Evolutionary conservation across 257 asterid genomes (phyloP).

Genomic region (Solanum chilense): DNA sequence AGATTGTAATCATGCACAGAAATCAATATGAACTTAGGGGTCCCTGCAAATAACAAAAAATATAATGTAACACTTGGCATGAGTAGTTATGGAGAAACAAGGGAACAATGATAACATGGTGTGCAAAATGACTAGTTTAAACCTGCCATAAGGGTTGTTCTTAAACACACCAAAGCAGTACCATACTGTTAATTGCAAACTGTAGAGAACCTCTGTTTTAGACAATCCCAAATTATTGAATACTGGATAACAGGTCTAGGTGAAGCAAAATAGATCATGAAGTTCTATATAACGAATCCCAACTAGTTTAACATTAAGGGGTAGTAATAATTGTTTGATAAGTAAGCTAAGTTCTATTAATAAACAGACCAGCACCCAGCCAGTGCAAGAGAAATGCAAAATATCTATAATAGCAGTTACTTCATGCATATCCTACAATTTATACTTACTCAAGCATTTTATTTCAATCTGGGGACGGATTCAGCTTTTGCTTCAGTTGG

Average conservation of each 20-base stretch:
- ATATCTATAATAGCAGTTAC: background rate
- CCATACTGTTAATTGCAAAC: background rate
- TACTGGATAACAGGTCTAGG: background rate
- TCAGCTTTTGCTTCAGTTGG: background rate
- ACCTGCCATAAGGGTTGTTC: background rate
- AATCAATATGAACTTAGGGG: conserved; percentile 81
- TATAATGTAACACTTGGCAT: background rate
- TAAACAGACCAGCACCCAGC: background rate
- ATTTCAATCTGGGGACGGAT: background rate
- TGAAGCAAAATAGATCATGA: background rate
- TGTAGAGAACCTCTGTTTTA: background rate
- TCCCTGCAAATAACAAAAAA: conserved; percentile 36
- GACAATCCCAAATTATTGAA: background rate
- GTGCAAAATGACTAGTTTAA: background rate
- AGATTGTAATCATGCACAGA: conserved; percentile 95
- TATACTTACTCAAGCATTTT: background rate
- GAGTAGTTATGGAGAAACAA: background rate
- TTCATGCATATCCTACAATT: background rate
- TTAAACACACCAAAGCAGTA: background rate
- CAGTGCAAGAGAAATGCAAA: background rate
- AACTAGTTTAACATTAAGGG: background rate
- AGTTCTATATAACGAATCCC: background rate
- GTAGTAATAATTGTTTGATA: background rate
- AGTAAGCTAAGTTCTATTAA: background rate
- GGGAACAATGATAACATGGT: background rate